Evolutionary conservation across 768 basidiomycete species (phyloP).

Genomic region (Pleurotus platypus): DNA sequence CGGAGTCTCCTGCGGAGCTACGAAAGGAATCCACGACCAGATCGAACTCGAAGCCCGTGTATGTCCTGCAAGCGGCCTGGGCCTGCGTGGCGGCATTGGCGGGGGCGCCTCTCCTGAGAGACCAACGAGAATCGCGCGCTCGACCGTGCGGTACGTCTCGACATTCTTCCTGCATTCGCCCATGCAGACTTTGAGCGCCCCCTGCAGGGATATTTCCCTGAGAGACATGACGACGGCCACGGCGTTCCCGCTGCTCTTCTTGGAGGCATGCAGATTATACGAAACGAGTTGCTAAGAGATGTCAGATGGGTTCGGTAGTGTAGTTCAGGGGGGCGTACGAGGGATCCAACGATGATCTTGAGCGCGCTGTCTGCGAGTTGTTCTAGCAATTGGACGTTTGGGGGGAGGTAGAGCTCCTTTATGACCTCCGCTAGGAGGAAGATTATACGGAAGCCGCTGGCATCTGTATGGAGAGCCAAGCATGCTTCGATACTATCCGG

Average conservation of each 20-base stretch:
- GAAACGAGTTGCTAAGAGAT: slow-evolving; percentile 50
- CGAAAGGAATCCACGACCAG: slow-evolving; percentile 13
- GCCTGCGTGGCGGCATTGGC: slow-evolving; percentile 5
- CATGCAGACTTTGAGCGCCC: slow-evolving; percentile 41
- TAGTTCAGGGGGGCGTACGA: slow-evolving; percentile 32
- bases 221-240: slow-evolving; percentile 46
- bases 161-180: slow-evolving; percentile 34
- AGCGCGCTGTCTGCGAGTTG: slow-evolving; percentile 32
- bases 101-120: neutral
- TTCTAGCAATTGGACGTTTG: slow-evolving; percentile 13
- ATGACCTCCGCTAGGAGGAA: slow-evolving; percentile 52
- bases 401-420: slow-evolving; percentile 39
- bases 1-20: neutral
- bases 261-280: slow-evolving; percentile 43
- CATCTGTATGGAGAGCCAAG: slow-evolving; percentile 39
- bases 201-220: slow-evolving; percentile 42
- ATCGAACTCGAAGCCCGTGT: slow-evolving; percentile 13
- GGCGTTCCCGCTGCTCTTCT: slow-evolving; percentile 37
- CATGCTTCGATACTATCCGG: slow-evolving; percentile 43
- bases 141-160: slow-evolving; percentile 26
- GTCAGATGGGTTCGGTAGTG: slow-evolving; percentile 2
- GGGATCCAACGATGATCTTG: slow-evolving; percentile 51
- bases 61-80: slow-evolving; percentile 1
- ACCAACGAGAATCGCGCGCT: slow-evolving; percentile 17
- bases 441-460: slow-evolving; percentile 45